Evolutionary conservation across 2,329 filamentous ascomycete genomes (phyloP).

Genomic region (Boeremia lycopersici): DNA sequence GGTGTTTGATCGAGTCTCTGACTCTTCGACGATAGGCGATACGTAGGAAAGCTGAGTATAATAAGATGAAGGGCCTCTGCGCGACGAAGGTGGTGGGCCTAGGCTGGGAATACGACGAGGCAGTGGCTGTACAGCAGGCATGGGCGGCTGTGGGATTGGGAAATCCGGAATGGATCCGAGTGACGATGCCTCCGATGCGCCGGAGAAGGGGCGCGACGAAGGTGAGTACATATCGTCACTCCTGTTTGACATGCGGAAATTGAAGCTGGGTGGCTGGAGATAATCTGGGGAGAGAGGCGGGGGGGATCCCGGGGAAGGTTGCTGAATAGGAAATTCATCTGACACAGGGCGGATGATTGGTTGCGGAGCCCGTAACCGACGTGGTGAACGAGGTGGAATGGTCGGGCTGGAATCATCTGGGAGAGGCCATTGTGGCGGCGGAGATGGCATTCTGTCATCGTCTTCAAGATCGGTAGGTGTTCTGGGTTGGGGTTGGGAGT

Average conservation of each 20-base stretch:
- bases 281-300: conserved; percentile 29
- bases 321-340: conserved; percentile 43
- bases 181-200: conserved; percentile 48
- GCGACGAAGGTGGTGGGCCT: conserved; percentile 56
- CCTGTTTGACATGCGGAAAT: conserved; percentile 34
- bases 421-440: conserved; percentile 55
- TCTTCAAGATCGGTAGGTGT: conserved; percentile 24
- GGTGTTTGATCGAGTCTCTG: conserved; percentile 53
- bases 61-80: conserved; percentile 55
- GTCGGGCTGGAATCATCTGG: conserved; percentile 42
- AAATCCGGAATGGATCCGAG: conserved; percentile 51
- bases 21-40: conserved; percentile 57
- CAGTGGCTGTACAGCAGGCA: conserved; percentile 42
- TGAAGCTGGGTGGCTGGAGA: conserved; percentile 28
- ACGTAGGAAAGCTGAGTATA: conserved; percentile 56
- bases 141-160: conserved; percentile 44
- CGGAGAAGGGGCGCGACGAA: conserved; percentile 45
- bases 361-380: conserved; percentile 49
- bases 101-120: conserved; percentile 49
- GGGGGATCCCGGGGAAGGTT: conserved; percentile 31
- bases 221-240: conserved; percentile 45
- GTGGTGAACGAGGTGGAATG: conserved; percentile 30
- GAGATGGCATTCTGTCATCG: conserved; percentile 30
- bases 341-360: conserved; percentile 50
- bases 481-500: conserved; percentile 21